Evolutionary conservation across 106 monocot species (phyloP), one percentile per base, ranked within the genome.

Genomic region (Dendrobium catenatum): DNA sequence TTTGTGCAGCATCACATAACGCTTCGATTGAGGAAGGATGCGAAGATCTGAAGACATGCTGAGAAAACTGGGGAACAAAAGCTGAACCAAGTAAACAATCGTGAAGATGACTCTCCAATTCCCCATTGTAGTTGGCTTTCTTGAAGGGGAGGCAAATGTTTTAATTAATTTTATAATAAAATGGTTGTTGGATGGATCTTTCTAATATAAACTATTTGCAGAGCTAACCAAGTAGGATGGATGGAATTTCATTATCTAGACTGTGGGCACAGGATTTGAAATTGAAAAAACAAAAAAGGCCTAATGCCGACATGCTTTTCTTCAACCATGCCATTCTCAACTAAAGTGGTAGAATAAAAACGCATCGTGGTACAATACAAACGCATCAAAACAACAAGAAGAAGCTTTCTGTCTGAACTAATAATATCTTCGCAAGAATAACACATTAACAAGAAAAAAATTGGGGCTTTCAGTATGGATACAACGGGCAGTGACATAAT

Each of bases 161-260:
- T 24, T 66, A 20, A 20, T 66, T 66, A 66, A 8, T 24, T 66
- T 26, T 5, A 66, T 26, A 51, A 51, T 26, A 22, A 66, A 24
- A 66, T 37, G 27, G 33, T 70, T 70, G 70, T 70, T 70, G 33
- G 70, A 70, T 70, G 70, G 33, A 70, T 37, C 31, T 70, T 70
- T 31, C 33, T 33, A 37, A 66, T 22, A 5, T 70, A 51, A 33
- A 13, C 31, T 11, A 27, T 70, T 2, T 20, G n/a, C 13, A 33
- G 37, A 37, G 27, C 33, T 70, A 13, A 31, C 70, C 70, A 70
- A 11, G 70, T n/a, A 70, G 8, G 3, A 37, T 15, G 33, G 33
- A 13, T 61, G 26, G 24, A 7, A 66, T 66, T 66, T 66, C 26
- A 66, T 66, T 66, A 66, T 66, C 26, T 6, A 6, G 7, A 22